These are phyloP conservation scores for Magnaporthiopsis rhizophila DNA, from an alignment of 2,329 filamentous ascomycete species.

Conservation along the genomic window DNA sequence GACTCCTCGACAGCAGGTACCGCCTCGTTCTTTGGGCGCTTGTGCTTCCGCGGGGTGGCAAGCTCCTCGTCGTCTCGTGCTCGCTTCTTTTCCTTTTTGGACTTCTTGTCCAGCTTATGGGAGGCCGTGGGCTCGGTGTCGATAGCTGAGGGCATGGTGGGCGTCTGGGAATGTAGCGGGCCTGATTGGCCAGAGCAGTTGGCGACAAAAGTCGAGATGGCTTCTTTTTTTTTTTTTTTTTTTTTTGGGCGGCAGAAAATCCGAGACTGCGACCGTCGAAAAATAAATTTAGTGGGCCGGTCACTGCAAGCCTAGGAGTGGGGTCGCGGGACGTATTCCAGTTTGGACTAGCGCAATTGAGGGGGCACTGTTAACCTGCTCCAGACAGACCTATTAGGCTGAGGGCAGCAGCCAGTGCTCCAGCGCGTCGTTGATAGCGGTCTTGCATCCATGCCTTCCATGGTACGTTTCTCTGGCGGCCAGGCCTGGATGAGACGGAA, in stretches of 20 bases:
- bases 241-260: neutral
- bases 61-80: slow-evolving; percentile 9
- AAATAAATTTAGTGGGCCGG: slow-evolving; percentile 6
- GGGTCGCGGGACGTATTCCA: neutral
- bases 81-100: slow-evolving; percentile 11
- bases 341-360: neutral
- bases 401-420: no score
- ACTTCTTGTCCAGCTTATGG: slow-evolving; percentile 30
- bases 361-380: no score
- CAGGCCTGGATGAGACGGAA: no score
- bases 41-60: slow-evolving; percentile 6
- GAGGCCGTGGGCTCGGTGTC: neutral
- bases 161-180: no score
- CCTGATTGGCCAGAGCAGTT: neutral
- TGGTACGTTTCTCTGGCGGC: no score
- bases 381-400: no score
- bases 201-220: slow-evolving; percentile 3
- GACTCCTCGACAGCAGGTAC: neutral
- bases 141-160: slow-evolving; percentile 10
- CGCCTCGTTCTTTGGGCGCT: slow-evolving; percentile 8
- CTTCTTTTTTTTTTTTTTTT: neutral
- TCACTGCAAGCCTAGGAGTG: no score
- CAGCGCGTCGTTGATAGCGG: no score
- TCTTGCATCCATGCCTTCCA: no score
- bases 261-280: neutral